phyloP scores from a whole-genome alignment of 441 rosid species.

The Gossypium schwendimanii region DNA sequence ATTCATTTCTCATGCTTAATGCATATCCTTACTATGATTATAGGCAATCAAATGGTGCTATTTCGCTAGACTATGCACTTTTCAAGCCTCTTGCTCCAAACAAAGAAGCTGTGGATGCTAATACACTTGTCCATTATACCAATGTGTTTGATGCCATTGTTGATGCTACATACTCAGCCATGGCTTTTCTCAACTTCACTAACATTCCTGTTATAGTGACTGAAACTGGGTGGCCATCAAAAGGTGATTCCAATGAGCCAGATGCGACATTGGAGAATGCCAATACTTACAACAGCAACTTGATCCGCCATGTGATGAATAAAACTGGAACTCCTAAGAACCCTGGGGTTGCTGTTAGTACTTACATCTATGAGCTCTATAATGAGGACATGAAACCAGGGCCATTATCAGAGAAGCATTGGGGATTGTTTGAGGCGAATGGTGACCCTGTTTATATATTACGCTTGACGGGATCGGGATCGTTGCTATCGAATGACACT shows the following conservation, averaged over 20 bases:
- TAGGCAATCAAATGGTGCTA: constrained; percentile 36
- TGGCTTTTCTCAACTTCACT: constrained; percentile 35
- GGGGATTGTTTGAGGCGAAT: constrained; percentile 40
- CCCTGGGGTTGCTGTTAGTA: constrained; percentile 33
- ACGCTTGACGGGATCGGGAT: constrained; percentile 32
- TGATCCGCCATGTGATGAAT: constrained; percentile 37
- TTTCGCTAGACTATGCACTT: constrained; percentile 36
- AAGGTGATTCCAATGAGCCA: constrained; percentile 38
- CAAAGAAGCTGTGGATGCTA: constrained; percentile 43
- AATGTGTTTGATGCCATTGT: constrained; percentile 39
- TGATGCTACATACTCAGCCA: constrained; percentile 40
- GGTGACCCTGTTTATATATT: constrained; percentile 30
- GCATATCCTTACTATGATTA: constrained; percentile 42
- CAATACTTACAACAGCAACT: constrained; percentile 41
- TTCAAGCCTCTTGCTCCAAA: constrained; percentile 34
- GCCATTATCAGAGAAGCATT: constrained; percentile 38
- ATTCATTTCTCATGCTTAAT: constrained; percentile 35
- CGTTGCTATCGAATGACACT: constrained; percentile 15
- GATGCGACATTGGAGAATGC: constrained; percentile 42
- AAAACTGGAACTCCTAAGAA: constrained; percentile 40
- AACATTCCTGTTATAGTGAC: constrained; percentile 37
- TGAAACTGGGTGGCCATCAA: constrained; percentile 44
- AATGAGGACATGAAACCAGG: constrained; percentile 37
- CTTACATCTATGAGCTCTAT: constrained; percentile 40
- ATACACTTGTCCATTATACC: constrained; percentile 40